These are phyloP conservation scores for Nakaseomyces delphensis DNA, from an alignment of 1,139 yeast species.

Conservation along the genomic window DNA sequence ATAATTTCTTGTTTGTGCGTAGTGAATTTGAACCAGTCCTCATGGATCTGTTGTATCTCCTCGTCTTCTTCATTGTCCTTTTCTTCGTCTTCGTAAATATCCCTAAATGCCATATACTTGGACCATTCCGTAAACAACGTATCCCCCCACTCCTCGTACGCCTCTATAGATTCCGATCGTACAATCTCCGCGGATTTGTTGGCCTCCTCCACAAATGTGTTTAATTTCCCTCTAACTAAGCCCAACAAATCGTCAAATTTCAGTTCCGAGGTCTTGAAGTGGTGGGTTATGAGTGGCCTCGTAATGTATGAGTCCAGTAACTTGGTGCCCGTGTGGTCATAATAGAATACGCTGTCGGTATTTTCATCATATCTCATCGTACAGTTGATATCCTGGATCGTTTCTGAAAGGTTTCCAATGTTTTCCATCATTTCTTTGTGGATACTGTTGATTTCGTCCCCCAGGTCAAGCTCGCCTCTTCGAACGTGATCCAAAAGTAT, in stretches of 20 bases:
- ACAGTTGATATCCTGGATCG: slow-evolving; percentile 2
- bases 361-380: slow-evolving; percentile 4
- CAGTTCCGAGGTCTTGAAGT: slow-evolving; percentile 23
- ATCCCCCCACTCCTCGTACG: slow-evolving; percentile 66
- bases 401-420: neutral
- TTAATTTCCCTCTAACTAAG: slow-evolving; percentile 33
- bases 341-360: slow-evolving; percentile 6
- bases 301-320: slow-evolving; percentile 7
- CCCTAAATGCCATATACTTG: slow-evolving; percentile 31
- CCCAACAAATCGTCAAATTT: slow-evolving; percentile 37
- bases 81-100: slow-evolving; percentile 12
- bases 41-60: slow-evolving; percentile 11
- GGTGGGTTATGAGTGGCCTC: slow-evolving; percentile 4
- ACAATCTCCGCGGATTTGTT: slow-evolving; percentile 39
- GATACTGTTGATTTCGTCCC: neutral
- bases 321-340: slow-evolving; percentile 6
- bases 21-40: slow-evolving; percentile 20
- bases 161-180: slow-evolving; percentile 51
- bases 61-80: slow-evolving; percentile 7
- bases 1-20: slow-evolving; percentile 21
- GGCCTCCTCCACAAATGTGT: slow-evolving; percentile 33
- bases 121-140: slow-evolving; percentile 50
- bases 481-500: neutral
- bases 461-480: neutral
- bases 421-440: neutral